These are phyloP conservation scores for Bauhinia variegata DNA, from an alignment of 306 rosid species.

Conservation along the genomic window DNA sequence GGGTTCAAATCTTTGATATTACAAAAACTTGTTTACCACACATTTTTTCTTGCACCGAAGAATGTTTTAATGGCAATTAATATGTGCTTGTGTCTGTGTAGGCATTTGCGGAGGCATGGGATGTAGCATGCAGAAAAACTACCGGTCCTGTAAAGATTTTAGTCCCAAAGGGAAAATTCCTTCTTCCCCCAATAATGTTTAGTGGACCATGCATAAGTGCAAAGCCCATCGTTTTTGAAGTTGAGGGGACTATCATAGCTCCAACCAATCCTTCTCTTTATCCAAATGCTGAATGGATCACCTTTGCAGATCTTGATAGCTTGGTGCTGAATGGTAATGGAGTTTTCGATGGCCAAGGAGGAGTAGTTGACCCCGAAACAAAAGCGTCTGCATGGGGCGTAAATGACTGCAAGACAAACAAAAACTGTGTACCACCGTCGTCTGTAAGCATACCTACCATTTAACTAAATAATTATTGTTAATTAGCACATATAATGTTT, in stretches of 20 bases:
- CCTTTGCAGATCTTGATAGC: conserved; percentile 40
- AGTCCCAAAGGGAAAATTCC: conserved; percentile 58
- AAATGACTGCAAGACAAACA: conserved; percentile 32
- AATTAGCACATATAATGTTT: too few species aligned
- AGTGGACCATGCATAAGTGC: conserved; percentile 71
- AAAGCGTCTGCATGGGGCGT: conserved; percentile 36
- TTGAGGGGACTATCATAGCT: conserved; percentile 51
- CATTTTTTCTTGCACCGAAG: too few species aligned
- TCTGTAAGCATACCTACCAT: conserved; percentile 40
- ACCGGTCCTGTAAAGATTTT: conserved; percentile 47
- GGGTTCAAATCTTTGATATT: too few species aligned
- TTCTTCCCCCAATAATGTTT: background rate
- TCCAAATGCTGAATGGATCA: conserved; percentile 59
- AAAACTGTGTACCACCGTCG: conserved; percentile 49
- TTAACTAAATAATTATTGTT: too few species aligned
- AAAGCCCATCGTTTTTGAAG: conserved; percentile 51
- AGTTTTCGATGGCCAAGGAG: conserved; percentile 72
- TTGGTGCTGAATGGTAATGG: conserved; percentile 59
- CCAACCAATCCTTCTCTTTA: conserved; percentile 53
- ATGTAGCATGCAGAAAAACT: conserved; percentile 56
- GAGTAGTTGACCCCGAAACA: too few species aligned
- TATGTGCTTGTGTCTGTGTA: conserved; percentile 8
- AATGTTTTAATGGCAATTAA: too few species aligned
- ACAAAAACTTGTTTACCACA: too few species aligned
- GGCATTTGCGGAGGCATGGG: conserved; percentile 77